A percentile compares a stretch with the other conserved stretches of the same genome.
Conservation (phyloP, 805 yeast species). For the Debaryomyces hansenii region DNA sequence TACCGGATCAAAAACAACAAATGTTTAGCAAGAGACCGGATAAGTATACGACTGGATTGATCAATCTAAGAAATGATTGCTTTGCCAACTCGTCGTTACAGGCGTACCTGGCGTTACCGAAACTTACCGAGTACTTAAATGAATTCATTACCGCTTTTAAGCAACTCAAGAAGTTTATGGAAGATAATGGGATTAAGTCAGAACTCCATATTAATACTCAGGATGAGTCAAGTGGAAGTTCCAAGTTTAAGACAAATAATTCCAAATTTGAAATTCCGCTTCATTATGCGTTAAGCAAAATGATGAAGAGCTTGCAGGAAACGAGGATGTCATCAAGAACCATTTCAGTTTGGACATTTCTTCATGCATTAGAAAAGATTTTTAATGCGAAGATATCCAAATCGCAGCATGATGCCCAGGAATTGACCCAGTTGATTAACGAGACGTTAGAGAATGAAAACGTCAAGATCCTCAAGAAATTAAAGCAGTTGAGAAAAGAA, state of each 20-base stretch:
- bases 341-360: constrained; percentile 75
- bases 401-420: constrained; percentile 95
- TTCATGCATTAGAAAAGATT: constrained; percentile 69
- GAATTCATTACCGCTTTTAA: constrained; percentile 31
- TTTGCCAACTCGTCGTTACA: constrained; percentile 90
- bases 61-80: constrained; percentile 84
- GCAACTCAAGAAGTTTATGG: constrained; percentile 18
- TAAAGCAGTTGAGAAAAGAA: constrained; percentile 16
- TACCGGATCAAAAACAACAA: background rate
- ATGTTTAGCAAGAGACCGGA: constrained; percentile 62
- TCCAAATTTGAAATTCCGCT: constrained; percentile 42
- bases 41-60: constrained; percentile 76
- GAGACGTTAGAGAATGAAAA: constrained; percentile 77
- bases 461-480: constrained; percentile 36
- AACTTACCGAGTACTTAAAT: constrained; percentile 57
- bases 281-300: constrained; percentile 56
- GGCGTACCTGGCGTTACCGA: constrained; percentile 65
- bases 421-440: constrained; percentile 74
- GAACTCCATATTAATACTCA: constrained; percentile 1
- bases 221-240: constrained; percentile 1
- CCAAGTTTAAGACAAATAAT: constrained; percentile 2
- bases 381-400: constrained; percentile 71
- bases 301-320: constrained; percentile 60
- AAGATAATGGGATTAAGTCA: constrained; percentile 17
- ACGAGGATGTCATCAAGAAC: constrained; percentile 54